These are phyloP conservation scores for Lodderomyces beijingensis DNA, from an alignment of 1,139 yeast species.

Conservation along the genomic window DNA sequence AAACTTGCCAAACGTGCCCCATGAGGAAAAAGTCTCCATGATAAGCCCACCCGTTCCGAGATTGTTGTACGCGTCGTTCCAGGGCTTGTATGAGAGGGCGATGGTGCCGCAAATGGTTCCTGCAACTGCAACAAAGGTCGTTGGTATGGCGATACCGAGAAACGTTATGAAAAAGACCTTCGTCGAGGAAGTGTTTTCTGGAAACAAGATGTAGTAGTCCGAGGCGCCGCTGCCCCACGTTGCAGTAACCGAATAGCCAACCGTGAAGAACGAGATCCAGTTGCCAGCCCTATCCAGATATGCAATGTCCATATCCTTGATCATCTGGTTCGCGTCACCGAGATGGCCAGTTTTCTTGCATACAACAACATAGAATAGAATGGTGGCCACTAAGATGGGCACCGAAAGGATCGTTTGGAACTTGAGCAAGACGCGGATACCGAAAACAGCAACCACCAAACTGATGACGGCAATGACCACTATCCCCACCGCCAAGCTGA, in stretches of 20 bases:
- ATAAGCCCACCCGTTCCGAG: slow-evolving; percentile 80
- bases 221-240: slow-evolving; percentile 90
- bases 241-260: slow-evolving; percentile 75
- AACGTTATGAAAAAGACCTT: slow-evolving; percentile 61
- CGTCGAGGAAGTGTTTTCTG: slow-evolving; percentile 61
- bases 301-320: slow-evolving; percentile 10
- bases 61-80: slow-evolving; percentile 53
- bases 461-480: slow-evolving; percentile 63
- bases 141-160: slow-evolving; percentile 65
- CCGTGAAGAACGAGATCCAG: slow-evolving; percentile 69
- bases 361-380: slow-evolving; percentile 65
- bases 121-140: slow-evolving; percentile 73
- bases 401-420: slow-evolving; percentile 67
- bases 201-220: slow-evolving; percentile 80
- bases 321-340: slow-evolving; percentile 34
- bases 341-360: slow-evolving; percentile 47
- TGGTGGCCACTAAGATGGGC: slow-evolving; percentile 66
- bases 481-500: slow-evolving; percentile 72
- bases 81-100: slow-evolving; percentile 56
- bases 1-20: slow-evolving; percentile 81
- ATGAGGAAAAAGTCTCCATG: slow-evolving; percentile 60
- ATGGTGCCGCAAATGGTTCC: slow-evolving; percentile 71
- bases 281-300: slow-evolving; percentile 48
- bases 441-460: slow-evolving; percentile 66
- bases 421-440: slow-evolving; percentile 63